Evolutionary conservation across 108 stramenopile genomes (phyloP), one percentile per base, ranked within the genome.

Genomic region (Nannochloropsis salina): DNA sequence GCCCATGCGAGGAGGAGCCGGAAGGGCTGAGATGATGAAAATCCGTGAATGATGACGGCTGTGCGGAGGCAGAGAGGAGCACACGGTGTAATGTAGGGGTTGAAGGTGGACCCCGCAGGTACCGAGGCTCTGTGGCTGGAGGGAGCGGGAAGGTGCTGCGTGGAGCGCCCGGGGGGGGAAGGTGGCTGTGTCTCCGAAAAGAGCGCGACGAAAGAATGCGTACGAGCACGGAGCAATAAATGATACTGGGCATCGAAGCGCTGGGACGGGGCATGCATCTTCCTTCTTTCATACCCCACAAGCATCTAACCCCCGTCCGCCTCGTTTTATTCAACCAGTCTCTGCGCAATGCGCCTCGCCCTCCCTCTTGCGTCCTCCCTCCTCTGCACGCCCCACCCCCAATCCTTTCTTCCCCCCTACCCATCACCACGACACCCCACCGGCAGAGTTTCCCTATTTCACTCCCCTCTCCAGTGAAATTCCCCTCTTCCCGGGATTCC

Each of bases 41-140:
- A 51, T 12, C 15, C 10, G 10, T 10, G 10, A 15, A 51, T 51
- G 47, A 51, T 10, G 47, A 51, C 1, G 47, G 15, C 47, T 51
- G 12, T 51, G 47, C 10, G 47, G 47, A 51, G 47, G 47, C 10
- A 15, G 47, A 51, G 31, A 31, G 31, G 31, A 31, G 31, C 31
- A 31, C 31, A 31, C 31, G 31, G 31, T 31, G 31, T 31, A 31
- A 31, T 31, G 47, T 0, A 51, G 1, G 47, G 15, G 47, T 94
- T 95, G 84, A 42, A 44, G 42, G 94, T 95, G 31, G 1, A 31
- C 31, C 31, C 47, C 47, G 15, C 10, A 51, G 47, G 47, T 10
- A 51, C 47, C 0, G 47, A 51, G 15, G 12, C 12, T 10, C 12
- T 12, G 47, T 12, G 47, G 10, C 10, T 1, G 15, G 15, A 15